phyloP scores from a whole-genome alignment of 2,329 filamentous ascomycete genomes.

The Pyrenochaeta sp. region DNA sequence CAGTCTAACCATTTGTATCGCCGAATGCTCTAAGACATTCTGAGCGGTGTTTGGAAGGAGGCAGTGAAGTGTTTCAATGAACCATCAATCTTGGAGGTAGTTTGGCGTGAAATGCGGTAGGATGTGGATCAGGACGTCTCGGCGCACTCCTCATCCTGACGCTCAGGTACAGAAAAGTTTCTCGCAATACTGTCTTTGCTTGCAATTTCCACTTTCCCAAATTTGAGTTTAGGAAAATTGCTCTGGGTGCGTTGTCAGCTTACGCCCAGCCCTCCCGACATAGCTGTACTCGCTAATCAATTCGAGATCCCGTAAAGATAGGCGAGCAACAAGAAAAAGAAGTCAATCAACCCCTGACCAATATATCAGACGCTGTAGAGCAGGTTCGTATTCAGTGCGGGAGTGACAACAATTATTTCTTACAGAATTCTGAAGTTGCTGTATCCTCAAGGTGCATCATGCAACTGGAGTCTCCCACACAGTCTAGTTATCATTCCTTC shows the following conservation, averaged over 20 bases:
- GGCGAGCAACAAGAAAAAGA: too few relatives aligned
- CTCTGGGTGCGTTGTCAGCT: neutral
- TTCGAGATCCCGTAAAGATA: too few relatives aligned
- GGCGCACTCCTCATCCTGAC: neutral
- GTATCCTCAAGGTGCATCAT: too few relatives aligned
- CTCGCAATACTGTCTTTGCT: neutral
- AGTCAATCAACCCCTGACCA: too few relatives aligned
- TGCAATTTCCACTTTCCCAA: neutral
- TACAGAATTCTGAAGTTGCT: too few relatives aligned
- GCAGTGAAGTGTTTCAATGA: slow-evolving; percentile 1
- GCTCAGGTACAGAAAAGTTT: neutral
- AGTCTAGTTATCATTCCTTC: too few relatives aligned
- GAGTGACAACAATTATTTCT: too few relatives aligned
- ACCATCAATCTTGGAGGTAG: neutral
- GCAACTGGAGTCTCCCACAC: too few relatives aligned
- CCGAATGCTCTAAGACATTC: neutral
- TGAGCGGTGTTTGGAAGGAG: slow-evolving; percentile 2
- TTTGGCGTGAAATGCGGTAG: slow-evolving; percentile 5
- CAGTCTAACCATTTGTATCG: neutral
- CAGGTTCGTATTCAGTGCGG: too few relatives aligned
- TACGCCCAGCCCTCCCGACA: neutral
- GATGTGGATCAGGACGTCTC: neutral
- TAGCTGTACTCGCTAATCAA: neutral
- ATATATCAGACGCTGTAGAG: too few relatives aligned
- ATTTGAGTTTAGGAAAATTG: neutral